Evolutionary conservation across 2,329 filamentous ascomycete genomes (phyloP).

Genomic region (Parafenestella ontariensis): DNA sequence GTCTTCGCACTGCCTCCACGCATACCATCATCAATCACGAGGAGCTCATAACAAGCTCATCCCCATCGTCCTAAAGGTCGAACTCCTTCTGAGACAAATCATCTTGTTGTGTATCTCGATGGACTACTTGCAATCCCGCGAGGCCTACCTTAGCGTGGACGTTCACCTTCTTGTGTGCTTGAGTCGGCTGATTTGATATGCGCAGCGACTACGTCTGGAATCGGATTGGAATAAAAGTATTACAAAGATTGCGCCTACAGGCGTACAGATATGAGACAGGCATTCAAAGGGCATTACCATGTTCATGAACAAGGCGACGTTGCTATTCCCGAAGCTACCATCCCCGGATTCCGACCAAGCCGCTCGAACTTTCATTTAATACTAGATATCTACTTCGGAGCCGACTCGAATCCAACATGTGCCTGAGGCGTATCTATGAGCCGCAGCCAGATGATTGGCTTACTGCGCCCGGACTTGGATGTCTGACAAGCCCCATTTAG

Average conservation of each 20-base stretch:
- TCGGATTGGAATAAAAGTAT: too few relatives aligned
- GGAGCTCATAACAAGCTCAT: background rate
- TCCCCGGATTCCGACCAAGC: background rate
- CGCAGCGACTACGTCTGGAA: background rate
- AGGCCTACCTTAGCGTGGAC: background rate
- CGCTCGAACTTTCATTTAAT: background rate
- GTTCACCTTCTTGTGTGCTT: background rate
- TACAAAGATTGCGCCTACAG: background rate
- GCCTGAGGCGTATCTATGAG: background rate
- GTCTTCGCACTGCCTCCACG: background rate
- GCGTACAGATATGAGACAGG: background rate
- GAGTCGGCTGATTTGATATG: background rate
- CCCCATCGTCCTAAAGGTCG: background rate
- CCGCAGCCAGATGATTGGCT: background rate
- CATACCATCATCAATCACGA: background rate
- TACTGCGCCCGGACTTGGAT: slow-evolving; percentile 1
- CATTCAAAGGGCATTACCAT: background rate
- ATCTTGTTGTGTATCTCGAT: background rate
- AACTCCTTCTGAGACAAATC: background rate
- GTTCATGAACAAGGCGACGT: background rate
- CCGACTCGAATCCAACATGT: background rate
- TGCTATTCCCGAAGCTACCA: background rate
- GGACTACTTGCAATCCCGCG: background rate
- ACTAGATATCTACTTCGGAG: background rate
- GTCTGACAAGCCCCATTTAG: background rate